A percentile compares a stretch with the other conserved stretches of the same genome.
phyloP scores from a whole-genome alignment of 805 yeast species.

The Saccharomyces eubayanus region DNA sequence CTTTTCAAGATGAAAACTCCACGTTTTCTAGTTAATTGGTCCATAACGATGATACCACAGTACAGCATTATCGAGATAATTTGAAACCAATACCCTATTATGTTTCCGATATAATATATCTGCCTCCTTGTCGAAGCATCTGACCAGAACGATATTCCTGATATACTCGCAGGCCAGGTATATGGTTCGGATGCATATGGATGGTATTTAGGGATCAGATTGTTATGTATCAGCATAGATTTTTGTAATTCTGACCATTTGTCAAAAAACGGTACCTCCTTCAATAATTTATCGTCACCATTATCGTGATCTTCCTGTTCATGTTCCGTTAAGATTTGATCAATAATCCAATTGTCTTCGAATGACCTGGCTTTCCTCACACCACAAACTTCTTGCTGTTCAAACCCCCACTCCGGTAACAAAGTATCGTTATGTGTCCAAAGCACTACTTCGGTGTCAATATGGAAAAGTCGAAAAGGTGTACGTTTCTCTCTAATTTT shows the following conservation, averaged over 20 bases:
- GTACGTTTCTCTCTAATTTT: conserved; percentile 57
- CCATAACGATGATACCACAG: conserved; percentile 37
- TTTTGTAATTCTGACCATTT: conserved; percentile 46
- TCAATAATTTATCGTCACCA: conserved; percentile 39
- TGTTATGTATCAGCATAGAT: conserved; percentile 54
- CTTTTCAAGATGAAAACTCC: conserved; percentile 43
- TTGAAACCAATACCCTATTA: conserved; percentile 67
- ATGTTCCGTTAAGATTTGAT: conserved; percentile 37
- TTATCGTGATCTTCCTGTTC: conserved; percentile 58
- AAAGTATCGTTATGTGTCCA: conserved; percentile 43
- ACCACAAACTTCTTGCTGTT: conserved; percentile 79
- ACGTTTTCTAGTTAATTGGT: conserved; percentile 55
- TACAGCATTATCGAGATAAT: conserved; percentile 45
- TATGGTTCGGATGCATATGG: conserved; percentile 63
- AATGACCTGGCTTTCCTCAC: conserved; percentile 52
- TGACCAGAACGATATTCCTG: conserved; percentile 77
- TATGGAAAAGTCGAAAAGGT: conserved; percentile 64
- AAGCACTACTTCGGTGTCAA: conserved; percentile 81
- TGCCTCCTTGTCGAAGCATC: conserved; percentile 36
- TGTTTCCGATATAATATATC: conserved; percentile 69
- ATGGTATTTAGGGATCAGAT: conserved; percentile 45
- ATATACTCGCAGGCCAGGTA: conserved; percentile 63
- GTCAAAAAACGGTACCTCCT: conserved; percentile 44
- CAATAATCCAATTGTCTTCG: conserved; percentile 48
- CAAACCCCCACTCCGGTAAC: conserved; percentile 73